Evolutionary conservation across 2,329 filamentous ascomycete species (phyloP).

Genomic region (Fulvia fulva): DNA sequence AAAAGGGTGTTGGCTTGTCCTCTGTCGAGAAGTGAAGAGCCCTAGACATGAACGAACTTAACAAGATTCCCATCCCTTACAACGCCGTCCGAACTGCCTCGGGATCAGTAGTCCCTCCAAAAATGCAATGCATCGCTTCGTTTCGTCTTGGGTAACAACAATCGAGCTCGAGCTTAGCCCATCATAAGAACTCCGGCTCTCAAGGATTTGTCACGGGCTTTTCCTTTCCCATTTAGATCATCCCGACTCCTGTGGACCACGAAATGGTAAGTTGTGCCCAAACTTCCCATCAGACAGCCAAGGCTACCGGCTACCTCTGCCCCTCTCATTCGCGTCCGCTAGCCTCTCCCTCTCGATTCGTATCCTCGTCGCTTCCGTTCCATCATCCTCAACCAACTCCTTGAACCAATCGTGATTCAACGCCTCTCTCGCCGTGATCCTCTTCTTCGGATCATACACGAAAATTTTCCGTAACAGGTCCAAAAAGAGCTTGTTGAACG

Average conservation of each 20-base stretch:
- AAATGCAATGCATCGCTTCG: slow-evolving; percentile 4
- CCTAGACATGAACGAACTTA: background rate
- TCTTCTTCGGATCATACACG: slow-evolving; percentile 62
- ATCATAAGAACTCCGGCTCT: background rate
- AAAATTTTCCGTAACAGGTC: slow-evolving; percentile 61
- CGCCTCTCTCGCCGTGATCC: slow-evolving; percentile 62
- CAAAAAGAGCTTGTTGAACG: slow-evolving; percentile 61
- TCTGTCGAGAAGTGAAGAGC: background rate
- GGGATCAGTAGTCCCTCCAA: background rate
- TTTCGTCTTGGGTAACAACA: background rate
- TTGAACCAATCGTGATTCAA: slow-evolving; percentile 65
- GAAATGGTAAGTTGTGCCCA: too few relatives aligned
- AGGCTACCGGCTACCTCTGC: background rate
- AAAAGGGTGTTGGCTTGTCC: background rate
- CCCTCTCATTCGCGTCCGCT: slow-evolving; percentile 14
- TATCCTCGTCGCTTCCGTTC: slow-evolving; percentile 61
- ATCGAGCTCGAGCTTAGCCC: background rate
- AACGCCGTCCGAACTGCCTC: background rate
- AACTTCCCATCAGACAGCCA: background rate
- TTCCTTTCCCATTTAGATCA: background rate
- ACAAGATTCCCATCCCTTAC: background rate
- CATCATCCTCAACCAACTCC: slow-evolving; percentile 61
- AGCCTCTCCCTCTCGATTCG: slow-evolving; percentile 29
- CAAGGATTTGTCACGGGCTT: background rate
- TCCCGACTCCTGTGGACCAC: background rate